These are phyloP conservation scores for Leccinum griseonigrum DNA, from an alignment of 1,284 basidiomycete species.

Conservation along the genomic window DNA sequence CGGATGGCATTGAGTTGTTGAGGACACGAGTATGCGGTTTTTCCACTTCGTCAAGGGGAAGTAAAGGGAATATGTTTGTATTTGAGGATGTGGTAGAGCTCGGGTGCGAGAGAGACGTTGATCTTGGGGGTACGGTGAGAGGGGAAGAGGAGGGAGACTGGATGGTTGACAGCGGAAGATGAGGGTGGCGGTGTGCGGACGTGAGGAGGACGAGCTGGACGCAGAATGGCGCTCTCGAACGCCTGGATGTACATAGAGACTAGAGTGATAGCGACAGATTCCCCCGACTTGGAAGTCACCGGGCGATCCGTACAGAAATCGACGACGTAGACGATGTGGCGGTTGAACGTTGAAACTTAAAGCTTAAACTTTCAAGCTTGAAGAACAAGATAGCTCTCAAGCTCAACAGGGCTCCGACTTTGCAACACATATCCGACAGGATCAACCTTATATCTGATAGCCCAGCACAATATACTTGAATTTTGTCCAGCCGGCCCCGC, in stretches of 20 bases:
- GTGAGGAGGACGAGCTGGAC: too few species aligned
- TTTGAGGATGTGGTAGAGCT: constrained; percentile 25
- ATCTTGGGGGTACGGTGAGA: constrained; percentile 36
- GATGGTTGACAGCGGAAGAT: too few species aligned
- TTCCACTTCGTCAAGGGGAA: constrained; percentile 15
- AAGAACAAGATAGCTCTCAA: not conserved
- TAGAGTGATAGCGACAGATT: constrained; percentile 59
- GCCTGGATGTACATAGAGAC: too few species aligned
- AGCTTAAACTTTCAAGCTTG: not conserved
- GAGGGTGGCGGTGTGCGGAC: too few species aligned
- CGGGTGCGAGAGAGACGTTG: constrained; percentile 32
- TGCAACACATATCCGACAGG: constrained; percentile 76
- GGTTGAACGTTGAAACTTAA: too few species aligned
- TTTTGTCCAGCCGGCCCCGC: too few species aligned
- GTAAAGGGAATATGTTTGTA: constrained; percentile 24
- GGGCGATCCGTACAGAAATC: constrained; percentile 45
- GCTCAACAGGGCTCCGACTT: constrained; percentile 52
- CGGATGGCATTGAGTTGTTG: constrained; percentile 1
- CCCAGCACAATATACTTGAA: constrained; percentile 60
- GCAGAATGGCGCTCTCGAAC: too few species aligned
- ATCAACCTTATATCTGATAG: constrained; percentile 69
- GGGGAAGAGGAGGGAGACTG: constrained; percentile 23
- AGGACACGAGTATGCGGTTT: constrained; percentile 1
- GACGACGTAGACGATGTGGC: constrained; percentile 7
- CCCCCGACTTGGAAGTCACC: constrained; percentile 61